Evolutionary conservation across 768 basidiomycete genomes (phyloP), one percentile per base, ranked within the genome.

Genomic region (Serendipita indica): DNA sequence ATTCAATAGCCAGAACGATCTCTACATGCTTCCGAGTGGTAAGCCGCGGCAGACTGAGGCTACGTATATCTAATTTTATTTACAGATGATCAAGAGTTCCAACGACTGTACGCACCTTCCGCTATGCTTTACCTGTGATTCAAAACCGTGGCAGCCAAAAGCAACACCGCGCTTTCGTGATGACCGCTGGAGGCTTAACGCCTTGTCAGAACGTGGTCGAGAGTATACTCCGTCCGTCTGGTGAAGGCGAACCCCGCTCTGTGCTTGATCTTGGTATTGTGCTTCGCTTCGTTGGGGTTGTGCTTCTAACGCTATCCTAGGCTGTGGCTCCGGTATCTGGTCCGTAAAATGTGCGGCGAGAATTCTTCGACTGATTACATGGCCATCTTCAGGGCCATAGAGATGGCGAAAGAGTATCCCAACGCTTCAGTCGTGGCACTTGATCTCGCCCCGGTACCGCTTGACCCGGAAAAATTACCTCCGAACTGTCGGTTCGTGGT

Each of bases 1-100:
- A 10, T 54, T 54, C 32, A 54, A 54, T 54, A 30, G 16, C n/a
- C 49, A 54, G 22, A 25, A 18, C 16, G 49, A 54, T n/a, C 49
- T 54, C 10, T 54, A 54, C 32, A 33, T 54, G 25, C 22, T 54
- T 18, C 49, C 49, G 32, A 54, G 49, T 30, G 49, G 49, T 54
- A 2, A 16, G 41, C 41, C 27, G 18, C 41, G 18, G 7, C 41
- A 7, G 49, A 4, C 49, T 20, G n/a, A 25, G 49, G 22, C n/a
- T 5, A n/a, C n/a, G 7, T 10, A 4, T 54, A 4, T 4, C 10
- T 7, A 43, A 7, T 25, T 7, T 43, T 6, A n/a, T n/a, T n/a
- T 16, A 16, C 49, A 54, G 49, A 54, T 30, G 30, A 54, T 27
- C 16, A 28, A n/a, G 49, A 54, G 32, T 54, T 54, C 25, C 25